Evolutionary conservation across 257 asterid genomes (phyloP), one percentile per base, ranked within the genome.

Genomic region (Solanum virginianum): DNA sequence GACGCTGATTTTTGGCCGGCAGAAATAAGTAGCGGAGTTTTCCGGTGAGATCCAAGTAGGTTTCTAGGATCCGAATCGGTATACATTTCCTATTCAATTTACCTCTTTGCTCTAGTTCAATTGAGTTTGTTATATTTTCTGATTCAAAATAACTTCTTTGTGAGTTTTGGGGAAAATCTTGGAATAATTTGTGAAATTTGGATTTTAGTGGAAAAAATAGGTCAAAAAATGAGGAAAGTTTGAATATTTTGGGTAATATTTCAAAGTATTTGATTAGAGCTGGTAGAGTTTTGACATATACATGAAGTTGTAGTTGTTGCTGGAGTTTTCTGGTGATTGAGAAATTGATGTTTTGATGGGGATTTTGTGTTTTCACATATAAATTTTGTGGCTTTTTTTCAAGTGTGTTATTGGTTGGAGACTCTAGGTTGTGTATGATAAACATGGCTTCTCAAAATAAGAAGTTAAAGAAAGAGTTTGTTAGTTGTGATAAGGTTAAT

Each of bases 11-110:
- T 53, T 65, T 39, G 41, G 29, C 80, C 54, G 11, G 86, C 87
- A 43, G 84, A 68, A 69, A 66, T 55, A 75, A 60, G 82, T n/a
- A 45, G 54, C 15, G 65, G 29, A 11, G 80, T 74, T 65, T 7
- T 20, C 89, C 85, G 85, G 85, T 51, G 74, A 84, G 81, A 84
- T 84, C 70, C 83, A 24, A 55, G 29, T 59, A 10, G 24, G 71
- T 77, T 45, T 81, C 68, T 88, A 56, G 84, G 68, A 65, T 79
- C 80, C 79, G 71, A 70, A 63, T 74, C 65, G 14, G 66, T 77
- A 1, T 39, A 3, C 8, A 17, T 8, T 39, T 70, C 22, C 41
- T 8, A 68, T 29, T 66, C 45, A 66, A 66, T 7, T 10, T 39
- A 18, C 22, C 22, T 68, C 47, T 66, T 3, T 66, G n/a, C 74